Evolutionary conservation across 164 flowering plant species (phyloP).

Genomic region (Litsea cubeba): DNA sequence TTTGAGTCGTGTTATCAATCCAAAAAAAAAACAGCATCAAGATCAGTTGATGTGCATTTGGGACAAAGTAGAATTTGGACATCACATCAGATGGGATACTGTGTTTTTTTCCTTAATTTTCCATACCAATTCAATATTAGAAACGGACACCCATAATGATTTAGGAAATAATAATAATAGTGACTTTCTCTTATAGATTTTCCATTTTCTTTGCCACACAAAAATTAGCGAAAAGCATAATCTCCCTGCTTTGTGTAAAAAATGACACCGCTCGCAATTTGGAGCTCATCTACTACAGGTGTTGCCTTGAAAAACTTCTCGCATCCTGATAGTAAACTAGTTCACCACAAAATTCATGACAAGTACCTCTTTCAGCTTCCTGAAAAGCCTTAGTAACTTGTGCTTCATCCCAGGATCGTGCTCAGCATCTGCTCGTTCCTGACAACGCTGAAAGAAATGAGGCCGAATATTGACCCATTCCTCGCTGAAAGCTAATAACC

Average conservation of each 20-base stretch:
- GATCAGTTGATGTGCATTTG: not conserved
- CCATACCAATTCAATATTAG: not conserved
- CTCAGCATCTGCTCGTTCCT: slow-evolving; percentile 70
- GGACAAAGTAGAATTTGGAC: not conserved
- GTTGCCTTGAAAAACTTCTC: not conserved
- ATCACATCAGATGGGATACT: not conserved
- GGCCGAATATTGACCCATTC: slow-evolving; percentile 69
- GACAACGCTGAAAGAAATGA: slow-evolving; percentile 67
- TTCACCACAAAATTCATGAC: not conserved
- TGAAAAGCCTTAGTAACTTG: slow-evolving; percentile 54
- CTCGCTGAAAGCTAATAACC: slow-evolving; percentile 69
- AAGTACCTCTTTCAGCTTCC: slow-evolving; percentile 83
- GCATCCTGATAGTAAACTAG: not conserved
- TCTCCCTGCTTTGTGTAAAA: not conserved
- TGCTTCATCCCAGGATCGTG: slow-evolving; percentile 72
- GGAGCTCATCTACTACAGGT: not conserved
- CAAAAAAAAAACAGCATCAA: too few relatives aligned
- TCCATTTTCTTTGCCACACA: not conserved
- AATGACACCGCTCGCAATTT: not conserved
- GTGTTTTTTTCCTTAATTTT: not conserved
- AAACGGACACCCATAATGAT: not conserved
- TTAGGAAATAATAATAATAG: not conserved
- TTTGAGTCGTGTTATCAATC: too few relatives aligned
- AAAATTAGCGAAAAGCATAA: not conserved
- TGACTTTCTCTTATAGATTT: not conserved